Percentiles rank a stretch among this genome's conserved stretches.
Conservation (phyloP, 2,329 filamentous ascomycete species). For the Hypoxylon sp. region DNA sequence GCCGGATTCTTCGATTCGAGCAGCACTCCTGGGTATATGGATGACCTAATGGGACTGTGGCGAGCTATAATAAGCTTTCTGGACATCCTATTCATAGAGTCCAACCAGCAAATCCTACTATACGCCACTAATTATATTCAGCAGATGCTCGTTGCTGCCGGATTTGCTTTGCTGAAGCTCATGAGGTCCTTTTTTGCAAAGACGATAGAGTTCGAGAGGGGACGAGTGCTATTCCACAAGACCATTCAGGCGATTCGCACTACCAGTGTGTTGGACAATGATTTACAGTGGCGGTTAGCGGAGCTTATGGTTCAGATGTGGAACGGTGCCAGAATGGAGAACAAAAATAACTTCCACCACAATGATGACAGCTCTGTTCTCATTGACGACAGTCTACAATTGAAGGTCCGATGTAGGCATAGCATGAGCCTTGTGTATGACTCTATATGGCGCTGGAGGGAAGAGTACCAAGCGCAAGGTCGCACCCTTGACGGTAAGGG, state of each 20-base stretch:
- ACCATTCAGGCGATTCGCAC: constrained; percentile 77
- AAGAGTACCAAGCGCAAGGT: constrained; percentile 79
- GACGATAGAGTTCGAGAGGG: constrained; percentile 76
- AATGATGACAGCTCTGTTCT: constrained; percentile 63
- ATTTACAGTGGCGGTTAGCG: constrained; percentile 81
- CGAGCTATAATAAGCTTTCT: constrained; percentile 77
- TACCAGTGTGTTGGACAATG: constrained; percentile 81
- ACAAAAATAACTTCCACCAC: constrained; percentile 59
- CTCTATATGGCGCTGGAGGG: constrained; percentile 86
- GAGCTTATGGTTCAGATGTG: constrained; percentile 91
- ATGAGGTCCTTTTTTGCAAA: constrained; percentile 81
- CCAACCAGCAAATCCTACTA: constrained; percentile 69
- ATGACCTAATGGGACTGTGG: constrained; percentile 81
- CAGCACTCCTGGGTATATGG: constrained; percentile 75
- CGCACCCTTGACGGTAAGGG: constrained; percentile 76
- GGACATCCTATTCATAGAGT: constrained; percentile 70
- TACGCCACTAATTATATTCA: constrained; percentile 82
- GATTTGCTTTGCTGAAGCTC: constrained; percentile 81
- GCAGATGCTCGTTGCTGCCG: constrained; percentile 86
- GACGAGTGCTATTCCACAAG: constrained; percentile 75
- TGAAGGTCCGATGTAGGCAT: constrained; percentile 85
- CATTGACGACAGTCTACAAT: constrained; percentile 77
- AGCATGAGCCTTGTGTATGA: constrained; percentile 89
- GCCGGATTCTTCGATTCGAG: constrained; percentile 86
- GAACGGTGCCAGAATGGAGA: constrained; percentile 73